Evolutionary conservation across 2,329 filamentous ascomycete species (phyloP).

Genomic region (Coniochaeta pulveracea): DNA sequence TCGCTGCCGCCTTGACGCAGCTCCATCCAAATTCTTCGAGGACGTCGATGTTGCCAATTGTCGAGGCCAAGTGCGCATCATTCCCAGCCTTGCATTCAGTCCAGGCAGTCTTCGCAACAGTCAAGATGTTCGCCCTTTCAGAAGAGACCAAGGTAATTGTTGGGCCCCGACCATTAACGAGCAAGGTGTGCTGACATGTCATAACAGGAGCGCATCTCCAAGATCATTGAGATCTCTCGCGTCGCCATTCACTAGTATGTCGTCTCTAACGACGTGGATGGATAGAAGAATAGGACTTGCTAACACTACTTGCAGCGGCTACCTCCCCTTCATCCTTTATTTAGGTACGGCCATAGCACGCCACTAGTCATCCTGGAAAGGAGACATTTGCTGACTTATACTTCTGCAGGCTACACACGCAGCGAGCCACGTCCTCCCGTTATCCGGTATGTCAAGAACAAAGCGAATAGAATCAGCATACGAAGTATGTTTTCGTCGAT

Average conservation of each 20-base stretch:
- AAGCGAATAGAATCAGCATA: background rate
- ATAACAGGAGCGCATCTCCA: slow-evolving; percentile 84
- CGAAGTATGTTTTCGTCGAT: background rate
- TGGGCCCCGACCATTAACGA: too few relatives aligned
- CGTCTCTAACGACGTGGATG: background rate
- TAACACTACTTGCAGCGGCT: slow-evolving; percentile 55
- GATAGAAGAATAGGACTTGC: slow-evolving; percentile 7
- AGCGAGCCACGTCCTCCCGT: slow-evolving; percentile 79
- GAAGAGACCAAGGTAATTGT: slow-evolving; percentile 97
- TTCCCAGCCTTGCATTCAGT: background rate
- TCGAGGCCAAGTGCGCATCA: too few relatives aligned
- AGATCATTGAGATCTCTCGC: slow-evolving; percentile 88
- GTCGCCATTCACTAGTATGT: slow-evolving; percentile 92
- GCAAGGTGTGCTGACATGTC: background rate
- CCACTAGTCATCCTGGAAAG: slow-evolving; percentile 6
- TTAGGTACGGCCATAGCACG: slow-evolving; percentile 51
- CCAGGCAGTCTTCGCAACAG: background rate
- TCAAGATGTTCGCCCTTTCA: slow-evolving; percentile 59
- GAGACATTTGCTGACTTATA: slow-evolving; percentile 6
- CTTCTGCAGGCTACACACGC: slow-evolving; percentile 69
- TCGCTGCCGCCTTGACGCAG: background rate
- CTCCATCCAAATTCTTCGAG: slow-evolving; percentile 1
- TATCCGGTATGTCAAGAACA: slow-evolving; percentile 34
- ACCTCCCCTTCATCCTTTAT: slow-evolving; percentile 92
- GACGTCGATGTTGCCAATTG: slow-evolving; percentile 1